Percentiles rank a stretch among this genome's conserved stretches.
These are phyloP conservation scores for Cryomyces antarcticus DNA, from an alignment of 495 filamentous ascomycete genomes.

Conservation along the genomic window DNA sequence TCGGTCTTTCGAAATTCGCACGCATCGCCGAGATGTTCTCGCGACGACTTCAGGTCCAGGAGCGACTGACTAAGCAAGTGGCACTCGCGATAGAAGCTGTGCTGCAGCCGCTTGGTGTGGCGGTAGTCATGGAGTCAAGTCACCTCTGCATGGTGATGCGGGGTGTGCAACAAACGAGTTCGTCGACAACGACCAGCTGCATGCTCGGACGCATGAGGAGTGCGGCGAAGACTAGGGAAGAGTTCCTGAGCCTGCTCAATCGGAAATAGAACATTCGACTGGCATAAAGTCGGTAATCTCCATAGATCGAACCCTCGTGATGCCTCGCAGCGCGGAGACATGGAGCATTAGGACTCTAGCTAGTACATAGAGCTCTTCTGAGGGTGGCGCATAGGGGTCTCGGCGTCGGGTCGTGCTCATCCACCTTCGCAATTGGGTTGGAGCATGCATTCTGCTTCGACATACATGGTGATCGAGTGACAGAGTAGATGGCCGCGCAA, in stretches of 20 bases:
- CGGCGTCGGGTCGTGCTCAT: too few species aligned
- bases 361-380: too few species aligned
- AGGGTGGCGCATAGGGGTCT: too few species aligned
- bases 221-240: conserved; percentile 80
- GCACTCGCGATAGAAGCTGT: conserved; percentile 85
- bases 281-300: too few species aligned
- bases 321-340: too few species aligned
- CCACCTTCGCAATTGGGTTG: too few species aligned
- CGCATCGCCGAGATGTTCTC: conserved; percentile 96
- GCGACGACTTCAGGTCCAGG: conserved; percentile 80
- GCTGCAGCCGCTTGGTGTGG: conserved; percentile 82
- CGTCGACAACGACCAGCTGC: conserved; percentile 82
- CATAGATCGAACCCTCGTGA: too few species aligned
- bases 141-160: conserved; percentile 99
- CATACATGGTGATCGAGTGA: too few species aligned
- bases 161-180: conserved; percentile 74
- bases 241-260: conserved; percentile 45
- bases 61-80: conserved; percentile 87
- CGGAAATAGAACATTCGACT: background rate
- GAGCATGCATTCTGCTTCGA: too few species aligned
- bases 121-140: conserved; percentile 89
- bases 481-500: too few species aligned
- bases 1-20: conserved; percentile 88
- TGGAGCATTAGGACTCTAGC: too few species aligned
- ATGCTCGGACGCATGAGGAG: conserved; percentile 87